These are phyloP conservation scores for Leucaena leucocephala DNA, from an alignment of 306 rosid genomes.

Conservation along the genomic window DNA sequence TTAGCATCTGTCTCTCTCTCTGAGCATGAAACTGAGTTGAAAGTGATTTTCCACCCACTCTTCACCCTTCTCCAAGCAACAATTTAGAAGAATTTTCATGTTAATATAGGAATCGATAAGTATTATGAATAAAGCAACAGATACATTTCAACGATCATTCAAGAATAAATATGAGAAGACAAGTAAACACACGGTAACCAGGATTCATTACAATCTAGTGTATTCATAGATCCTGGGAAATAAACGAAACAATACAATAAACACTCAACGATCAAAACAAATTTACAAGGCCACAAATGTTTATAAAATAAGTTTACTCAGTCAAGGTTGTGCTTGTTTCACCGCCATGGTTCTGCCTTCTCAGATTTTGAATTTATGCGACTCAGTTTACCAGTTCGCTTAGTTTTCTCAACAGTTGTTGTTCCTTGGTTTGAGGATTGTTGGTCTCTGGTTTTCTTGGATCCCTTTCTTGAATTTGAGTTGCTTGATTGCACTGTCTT, in stretches of 20 bases:
- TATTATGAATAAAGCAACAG: not conserved
- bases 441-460: not conserved
- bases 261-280: constrained; percentile 41
- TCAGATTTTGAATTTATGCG: constrained; percentile 52
- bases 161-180: constrained; percentile 33
- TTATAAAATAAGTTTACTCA: constrained; percentile 35
- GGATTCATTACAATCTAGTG: constrained; percentile 34
- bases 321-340: constrained; percentile 32
- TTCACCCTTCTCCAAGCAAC: constrained; percentile 13
- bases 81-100: not conserved
- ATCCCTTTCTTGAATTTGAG: constrained; percentile 19
- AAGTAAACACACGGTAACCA: constrained; percentile 31
- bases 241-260: constrained; percentile 33
- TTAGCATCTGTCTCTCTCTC: not conserved
- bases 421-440: not conserved
- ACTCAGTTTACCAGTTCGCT: constrained; percentile 54
- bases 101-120: not conserved
- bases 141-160: constrained; percentile 12
- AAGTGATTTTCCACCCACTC: constrained; percentile 3
- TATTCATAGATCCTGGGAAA: constrained; percentile 31
- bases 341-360: constrained; percentile 66
- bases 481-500: constrained; percentile 21
- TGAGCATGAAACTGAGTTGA: not conserved
- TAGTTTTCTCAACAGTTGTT: not conserved
- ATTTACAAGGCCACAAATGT: constrained; percentile 33